phyloP scores from a whole-genome alignment of 2,329 filamentous ascomycete genomes.

The Hypoxylon sp. region DNA sequence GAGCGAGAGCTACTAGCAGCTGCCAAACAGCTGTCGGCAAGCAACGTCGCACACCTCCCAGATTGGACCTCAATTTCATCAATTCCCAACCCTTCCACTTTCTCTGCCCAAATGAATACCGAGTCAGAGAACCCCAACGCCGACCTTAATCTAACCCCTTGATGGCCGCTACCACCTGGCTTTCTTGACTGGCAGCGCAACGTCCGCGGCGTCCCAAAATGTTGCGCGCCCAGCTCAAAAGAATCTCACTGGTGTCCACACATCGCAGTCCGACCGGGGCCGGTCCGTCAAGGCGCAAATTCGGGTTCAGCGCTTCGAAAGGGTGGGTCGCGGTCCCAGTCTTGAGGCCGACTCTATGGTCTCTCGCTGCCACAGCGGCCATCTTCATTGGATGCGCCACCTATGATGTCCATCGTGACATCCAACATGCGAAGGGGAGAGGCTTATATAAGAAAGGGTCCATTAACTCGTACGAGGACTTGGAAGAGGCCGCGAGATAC shows the following conservation, averaged over 20 bases:
- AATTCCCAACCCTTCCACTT: not conserved
- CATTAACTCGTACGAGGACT: conserved; percentile 39
- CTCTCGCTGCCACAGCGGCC: conserved; percentile 42
- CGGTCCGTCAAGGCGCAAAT: conserved; percentile 17
- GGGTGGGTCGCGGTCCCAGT: conserved; percentile 38
- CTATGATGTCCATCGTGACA: conserved; percentile 49
- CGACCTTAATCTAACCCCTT: conserved; percentile 10
- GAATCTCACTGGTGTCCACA: conserved; percentile 14
- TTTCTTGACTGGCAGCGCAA: conserved; percentile 8
- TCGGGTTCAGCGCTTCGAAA: not conserved
- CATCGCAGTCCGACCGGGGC: conserved; percentile 12
- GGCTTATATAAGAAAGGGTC: conserved; percentile 1
- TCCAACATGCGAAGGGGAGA: conserved; percentile 24
- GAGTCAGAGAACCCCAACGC: conserved; percentile 6
- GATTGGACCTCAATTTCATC: not conserved
- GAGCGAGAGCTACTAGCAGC: not conserved
- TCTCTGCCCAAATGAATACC: conserved; percentile 6
- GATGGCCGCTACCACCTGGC: conserved; percentile 17
- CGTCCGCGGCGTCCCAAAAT: conserved; percentile 18
- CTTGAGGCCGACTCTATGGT: conserved; percentile 47
- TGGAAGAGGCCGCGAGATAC: conserved; percentile 22
- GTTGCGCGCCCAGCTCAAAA: conserved; percentile 35
- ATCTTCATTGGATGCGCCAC: conserved; percentile 50
- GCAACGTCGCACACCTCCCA: conserved; percentile 2
- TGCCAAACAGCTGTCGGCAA: conserved; percentile 18